phyloP scores from a whole-genome alignment of 1,139 yeast genomes.

The Debaryomycetaceae sp. region DNA sequence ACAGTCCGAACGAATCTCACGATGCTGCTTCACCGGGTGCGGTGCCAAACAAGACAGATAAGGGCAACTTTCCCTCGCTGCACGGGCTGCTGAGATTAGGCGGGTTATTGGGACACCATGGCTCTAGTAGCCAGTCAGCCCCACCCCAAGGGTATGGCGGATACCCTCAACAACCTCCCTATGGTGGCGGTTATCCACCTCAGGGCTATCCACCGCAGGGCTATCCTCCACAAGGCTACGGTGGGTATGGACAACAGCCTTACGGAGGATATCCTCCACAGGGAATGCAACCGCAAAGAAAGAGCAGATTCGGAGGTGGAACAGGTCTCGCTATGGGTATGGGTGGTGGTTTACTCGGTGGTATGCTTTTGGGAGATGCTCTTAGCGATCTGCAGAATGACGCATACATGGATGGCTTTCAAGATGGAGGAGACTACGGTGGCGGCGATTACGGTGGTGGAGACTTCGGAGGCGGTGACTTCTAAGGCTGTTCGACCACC shows the following conservation, averaged over 20 bases:
- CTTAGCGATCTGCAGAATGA: slow-evolving; percentile 31
- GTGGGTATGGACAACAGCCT: slow-evolving; percentile 17
- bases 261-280: slow-evolving; percentile 10
- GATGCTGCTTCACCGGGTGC: not conserved
- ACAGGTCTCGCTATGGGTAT: slow-evolving; percentile 66
- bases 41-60: slow-evolving; percentile 1
- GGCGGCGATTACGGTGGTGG: slow-evolving; percentile 23
- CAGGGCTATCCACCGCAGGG: slow-evolving; percentile 14
- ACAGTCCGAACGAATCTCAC: slow-evolving; percentile 19
- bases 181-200: slow-evolving; percentile 9
- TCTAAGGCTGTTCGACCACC: slow-evolving; percentile 3
- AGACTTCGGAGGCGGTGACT: slow-evolving; percentile 25
- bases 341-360: slow-evolving; percentile 81
- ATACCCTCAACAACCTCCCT: slow-evolving; percentile 15
- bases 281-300: slow-evolving; percentile 11
- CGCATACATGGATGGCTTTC: slow-evolving; percentile 30
- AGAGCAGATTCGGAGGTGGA: slow-evolving; percentile 6
- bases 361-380: slow-evolving; percentile 54
- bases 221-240: slow-evolving; percentile 16
- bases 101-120: slow-evolving; percentile 8
- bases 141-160: slow-evolving; percentile 19
- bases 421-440: slow-evolving; percentile 14
- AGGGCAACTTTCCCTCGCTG: not conserved
- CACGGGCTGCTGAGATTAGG: slow-evolving; percentile 6
- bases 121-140: slow-evolving; percentile 6